A percentile compares a stretch with the other conserved stretches of the same genome.
These are phyloP conservation scores for Paraphoma chrysanthemicola DNA, from an alignment of 2,329 filamentous ascomycete genomes.

Conservation along the genomic window DNA sequence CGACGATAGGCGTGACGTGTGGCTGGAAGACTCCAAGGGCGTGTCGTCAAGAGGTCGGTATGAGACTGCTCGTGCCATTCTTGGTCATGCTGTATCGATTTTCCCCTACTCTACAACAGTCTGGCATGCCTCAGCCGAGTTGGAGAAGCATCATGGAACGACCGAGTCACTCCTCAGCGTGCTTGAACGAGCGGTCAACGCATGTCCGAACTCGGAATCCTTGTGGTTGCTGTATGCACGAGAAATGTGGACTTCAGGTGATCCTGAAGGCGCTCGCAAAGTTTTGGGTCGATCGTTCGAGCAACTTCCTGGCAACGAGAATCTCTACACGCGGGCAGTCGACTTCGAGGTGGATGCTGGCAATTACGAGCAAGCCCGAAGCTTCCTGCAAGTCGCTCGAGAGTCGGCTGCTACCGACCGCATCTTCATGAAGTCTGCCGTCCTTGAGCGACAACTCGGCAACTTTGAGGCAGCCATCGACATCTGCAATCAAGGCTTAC, in stretches of 20 bases:
- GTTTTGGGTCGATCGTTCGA: conserved; percentile 91
- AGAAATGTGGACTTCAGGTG: conserved; percentile 89
- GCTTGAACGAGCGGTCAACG: conserved; percentile 91
- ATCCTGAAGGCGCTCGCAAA: conserved; percentile 83
- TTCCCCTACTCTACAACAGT: conserved; percentile 88
- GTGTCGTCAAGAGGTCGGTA: conserved; percentile 83
- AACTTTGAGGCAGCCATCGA: conserved; percentile 83
- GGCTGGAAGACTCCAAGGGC: conserved; percentile 89
- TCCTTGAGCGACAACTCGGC: conserved; percentile 86
- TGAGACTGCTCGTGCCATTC: conserved; percentile 91
- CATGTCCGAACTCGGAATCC: conserved; percentile 87
- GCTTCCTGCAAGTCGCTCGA: conserved; percentile 81
- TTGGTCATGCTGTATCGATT: conserved; percentile 85
- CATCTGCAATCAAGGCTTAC: conserved; percentile 83
- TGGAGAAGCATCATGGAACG: conserved; percentile 88
- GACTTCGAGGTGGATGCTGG: conserved; percentile 93
- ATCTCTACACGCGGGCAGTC: conserved; percentile 96
- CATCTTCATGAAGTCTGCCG: conserved; percentile 95
- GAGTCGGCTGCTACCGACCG: conserved; percentile 92
- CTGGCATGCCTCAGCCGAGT: conserved; percentile 88
- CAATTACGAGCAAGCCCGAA: conserved; percentile 80
- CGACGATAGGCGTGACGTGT: conserved; percentile 93
- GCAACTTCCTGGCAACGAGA: conserved; percentile 94
- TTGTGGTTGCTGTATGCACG: conserved; percentile 96
- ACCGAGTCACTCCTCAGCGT: conserved; percentile 84